These are phyloP conservation scores for Termitomyces sp. DNA, from an alignment of 768 basidiomycete species.

Conservation along the genomic window DNA sequence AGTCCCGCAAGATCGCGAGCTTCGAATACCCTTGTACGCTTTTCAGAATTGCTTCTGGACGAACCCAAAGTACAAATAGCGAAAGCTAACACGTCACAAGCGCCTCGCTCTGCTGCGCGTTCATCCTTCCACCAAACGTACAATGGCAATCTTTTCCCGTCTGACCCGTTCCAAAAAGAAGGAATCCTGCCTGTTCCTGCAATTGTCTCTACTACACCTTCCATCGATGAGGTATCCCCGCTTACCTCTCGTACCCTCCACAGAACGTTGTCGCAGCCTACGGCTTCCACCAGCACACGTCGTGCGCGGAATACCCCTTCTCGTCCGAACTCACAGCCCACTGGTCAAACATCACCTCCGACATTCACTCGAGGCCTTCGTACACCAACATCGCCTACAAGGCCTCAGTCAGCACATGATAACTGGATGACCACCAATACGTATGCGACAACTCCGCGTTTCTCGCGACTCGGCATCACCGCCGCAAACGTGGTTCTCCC, in stretches of 20 bases:
- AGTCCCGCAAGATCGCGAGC: constrained; percentile 4
- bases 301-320: not conserved
- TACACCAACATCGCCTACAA: constrained; percentile 4
- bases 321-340: not conserved
- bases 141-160: not conserved
- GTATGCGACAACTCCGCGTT: constrained; percentile 35
- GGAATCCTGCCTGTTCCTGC: not conserved
- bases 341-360: not conserved
- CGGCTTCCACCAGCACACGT: not conserved
- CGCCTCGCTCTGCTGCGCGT: not conserved
- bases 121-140: constrained; percentile 1
- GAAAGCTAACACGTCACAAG: not conserved
- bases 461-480: constrained; percentile 34
- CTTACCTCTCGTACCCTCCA: not conserved
- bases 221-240: not conserved
- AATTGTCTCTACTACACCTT: not conserved
- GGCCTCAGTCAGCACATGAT: constrained; percentile 11
- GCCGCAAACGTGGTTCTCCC: constrained; percentile 36
- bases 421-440: constrained; percentile 35
- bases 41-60: not conserved
- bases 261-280: not conserved
- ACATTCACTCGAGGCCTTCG: not conserved
- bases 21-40: constrained; percentile 6
- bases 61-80: not conserved
- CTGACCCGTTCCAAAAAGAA: not conserved